phyloP scores from a whole-genome alignment of 2,329 filamentous ascomycete species.

The Exophiala spinifera region DNA sequence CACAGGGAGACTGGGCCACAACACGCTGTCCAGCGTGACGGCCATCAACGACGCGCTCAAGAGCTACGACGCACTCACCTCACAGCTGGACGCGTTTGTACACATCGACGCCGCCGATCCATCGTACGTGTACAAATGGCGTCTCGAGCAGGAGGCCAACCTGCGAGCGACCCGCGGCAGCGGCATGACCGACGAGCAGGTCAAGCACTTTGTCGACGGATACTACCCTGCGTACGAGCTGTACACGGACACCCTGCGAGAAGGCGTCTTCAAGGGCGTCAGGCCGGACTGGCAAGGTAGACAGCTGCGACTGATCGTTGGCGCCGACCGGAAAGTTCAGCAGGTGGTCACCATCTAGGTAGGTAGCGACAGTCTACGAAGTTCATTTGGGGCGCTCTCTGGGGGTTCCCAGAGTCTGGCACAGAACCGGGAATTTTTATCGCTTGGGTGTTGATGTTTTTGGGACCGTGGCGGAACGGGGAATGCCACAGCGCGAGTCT shows the following conservation, averaged over 20 bases:
- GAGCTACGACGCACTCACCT: constrained; percentile 59
- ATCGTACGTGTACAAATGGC: constrained; percentile 78
- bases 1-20: constrained; percentile 51
- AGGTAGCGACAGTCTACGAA: too few species aligned
- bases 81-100: constrained; percentile 60
- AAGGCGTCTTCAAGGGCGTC: constrained; percentile 52
- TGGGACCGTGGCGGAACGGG: too few species aligned
- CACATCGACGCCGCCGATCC: constrained; percentile 71
- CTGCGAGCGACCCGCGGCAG: constrained; percentile 64
- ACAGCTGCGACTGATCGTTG: constrained; percentile 63
- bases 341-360: constrained; percentile 53
- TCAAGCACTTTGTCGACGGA: constrained; percentile 70
- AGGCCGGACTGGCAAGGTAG: constrained; percentile 42
- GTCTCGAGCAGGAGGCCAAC: constrained; percentile 72
- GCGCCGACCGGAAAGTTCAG: constrained; percentile 58
- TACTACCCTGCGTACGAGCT: constrained; percentile 73
- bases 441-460: too few species aligned
- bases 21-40: constrained; percentile 54
- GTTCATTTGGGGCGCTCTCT: too few species aligned
- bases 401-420: too few species aligned
- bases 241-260: constrained; percentile 58
- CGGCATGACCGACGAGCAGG: constrained; percentile 80
- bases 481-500: too few species aligned
- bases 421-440: too few species aligned
- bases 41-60: constrained; percentile 59